Percentiles rank a stretch among this genome's conserved stretches.
Evolutionary conservation across 179 eudicot species (phyloP).

Genomic region (Beta macrorhiza): DNA sequence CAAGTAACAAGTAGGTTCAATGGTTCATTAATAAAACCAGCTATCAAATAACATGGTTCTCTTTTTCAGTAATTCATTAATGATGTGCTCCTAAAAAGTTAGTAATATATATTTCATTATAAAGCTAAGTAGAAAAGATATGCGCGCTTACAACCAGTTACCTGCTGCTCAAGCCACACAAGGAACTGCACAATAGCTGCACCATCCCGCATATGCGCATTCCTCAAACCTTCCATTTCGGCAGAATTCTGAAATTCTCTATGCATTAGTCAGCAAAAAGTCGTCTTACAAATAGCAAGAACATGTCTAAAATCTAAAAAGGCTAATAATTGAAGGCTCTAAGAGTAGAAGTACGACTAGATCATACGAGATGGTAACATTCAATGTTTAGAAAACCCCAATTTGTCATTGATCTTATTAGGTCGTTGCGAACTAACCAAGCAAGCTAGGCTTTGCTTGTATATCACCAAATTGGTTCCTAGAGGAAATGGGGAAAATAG

Average conservation of each 20-base stretch:
- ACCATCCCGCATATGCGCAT: slow-evolving; percentile 94
- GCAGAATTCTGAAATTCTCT: slow-evolving; percentile 67
- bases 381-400: not conserved
- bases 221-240: slow-evolving; percentile 85
- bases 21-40: no score
- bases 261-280: slow-evolving; percentile 11
- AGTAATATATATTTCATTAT: not conserved
- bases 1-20: no score
- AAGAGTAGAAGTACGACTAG: not conserved
- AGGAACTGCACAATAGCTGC: slow-evolving; percentile 95
- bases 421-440: not conserved
- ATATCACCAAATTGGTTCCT: not conserved
- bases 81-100: slow-evolving; percentile 6
- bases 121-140: not conserved
- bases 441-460: not conserved
- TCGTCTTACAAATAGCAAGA: not conserved
- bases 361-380: not conserved
- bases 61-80: not conserved
- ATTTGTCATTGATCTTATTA: not conserved
- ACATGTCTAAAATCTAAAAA: not conserved
- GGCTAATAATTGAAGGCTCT: not conserved
- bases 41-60: not conserved
- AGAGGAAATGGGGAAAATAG: not conserved
- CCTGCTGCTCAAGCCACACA: slow-evolving; percentile 98
- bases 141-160: slow-evolving; percentile 15